Conservation (phyloP, 2,329 filamentous ascomycete species). For the Allantophomopsis lycopodina region DNA sequence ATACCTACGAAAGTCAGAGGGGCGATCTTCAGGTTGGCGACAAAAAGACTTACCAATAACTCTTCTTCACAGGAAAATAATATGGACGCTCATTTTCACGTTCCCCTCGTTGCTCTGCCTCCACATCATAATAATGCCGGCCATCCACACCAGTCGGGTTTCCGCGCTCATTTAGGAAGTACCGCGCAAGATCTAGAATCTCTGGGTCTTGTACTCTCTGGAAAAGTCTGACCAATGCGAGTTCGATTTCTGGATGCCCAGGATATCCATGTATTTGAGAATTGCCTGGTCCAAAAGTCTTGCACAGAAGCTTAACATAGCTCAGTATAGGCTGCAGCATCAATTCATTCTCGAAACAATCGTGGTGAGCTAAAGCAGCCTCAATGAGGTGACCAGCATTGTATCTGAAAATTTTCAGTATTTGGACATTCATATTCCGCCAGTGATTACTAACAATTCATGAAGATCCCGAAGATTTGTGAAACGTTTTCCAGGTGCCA, state of each 20-base stretch:
- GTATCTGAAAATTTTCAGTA: conserved; percentile 25
- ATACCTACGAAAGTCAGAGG: conserved; percentile 26
- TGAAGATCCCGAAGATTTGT: conserved; percentile 47
- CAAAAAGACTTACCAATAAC: conserved; percentile 20
- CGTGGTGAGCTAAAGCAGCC: conserved; percentile 40
- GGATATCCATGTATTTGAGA: conserved; percentile 42
- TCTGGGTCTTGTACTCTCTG: conserved; percentile 22
- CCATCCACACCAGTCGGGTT: conserved; percentile 33
- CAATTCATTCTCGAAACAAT: conserved; percentile 33
- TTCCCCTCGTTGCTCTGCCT: conserved; percentile 35
- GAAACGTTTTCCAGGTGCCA: conserved; percentile 39
- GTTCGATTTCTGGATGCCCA: conserved; percentile 41
- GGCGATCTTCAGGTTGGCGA: conserved; percentile 22
- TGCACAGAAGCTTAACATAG: conserved; percentile 36
- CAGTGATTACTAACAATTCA: conserved; percentile 31
- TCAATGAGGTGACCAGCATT: conserved; percentile 50
- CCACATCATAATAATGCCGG: conserved; percentile 38
- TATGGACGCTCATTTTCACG: conserved; percentile 29
- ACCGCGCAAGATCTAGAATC: conserved; percentile 33
- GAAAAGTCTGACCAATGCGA: conserved; percentile 31
- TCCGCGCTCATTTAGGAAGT: conserved; percentile 44
- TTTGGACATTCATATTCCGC: neutral
- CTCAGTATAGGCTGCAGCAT: conserved; percentile 37
- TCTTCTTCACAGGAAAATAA: conserved; percentile 27
- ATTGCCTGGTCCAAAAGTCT: conserved; percentile 33